Conservation (phyloP, 352 stramenopile genomes). For the Elongisporangium undulatum region DNA sequence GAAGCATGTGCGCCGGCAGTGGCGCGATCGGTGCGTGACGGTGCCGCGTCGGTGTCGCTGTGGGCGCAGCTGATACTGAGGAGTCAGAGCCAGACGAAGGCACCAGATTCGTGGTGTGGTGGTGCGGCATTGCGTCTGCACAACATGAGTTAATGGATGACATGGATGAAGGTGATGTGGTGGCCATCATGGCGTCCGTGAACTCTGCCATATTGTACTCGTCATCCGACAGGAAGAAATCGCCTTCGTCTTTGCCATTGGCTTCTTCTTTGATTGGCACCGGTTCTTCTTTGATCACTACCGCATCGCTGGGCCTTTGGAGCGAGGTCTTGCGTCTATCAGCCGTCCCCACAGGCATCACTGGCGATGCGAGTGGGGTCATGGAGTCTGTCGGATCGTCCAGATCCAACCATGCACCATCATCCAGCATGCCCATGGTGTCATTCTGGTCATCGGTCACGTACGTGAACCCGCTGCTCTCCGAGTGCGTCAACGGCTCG, state of each 20-base stretch:
- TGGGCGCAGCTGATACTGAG: slow-evolving; percentile 1
- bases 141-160: slow-evolving; percentile 1
- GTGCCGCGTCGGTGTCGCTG: not conserved
- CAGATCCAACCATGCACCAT: slow-evolving; percentile 16
- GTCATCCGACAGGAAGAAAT: slow-evolving; percentile 21
- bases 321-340: slow-evolving; percentile 30
- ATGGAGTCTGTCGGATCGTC: slow-evolving; percentile 27
- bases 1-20: slow-evolving; percentile 3
- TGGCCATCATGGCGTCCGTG: slow-evolving; percentile 34
- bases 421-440: slow-evolving; percentile 7
- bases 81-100: not conserved
- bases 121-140: slow-evolving; percentile 9
- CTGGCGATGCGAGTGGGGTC: slow-evolving; percentile 16
- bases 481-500: not conserved
- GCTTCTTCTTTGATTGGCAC: slow-evolving; percentile 7
- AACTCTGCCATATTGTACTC: slow-evolving; percentile 35
- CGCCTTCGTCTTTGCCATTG: slow-evolving; percentile 11
- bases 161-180: slow-evolving; percentile 2
- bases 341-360: not conserved
- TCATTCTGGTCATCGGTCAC: not conserved
- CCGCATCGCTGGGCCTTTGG: slow-evolving; percentile 1
- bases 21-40: slow-evolving; percentile 2
- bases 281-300: slow-evolving; percentile 13
- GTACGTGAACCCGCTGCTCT: not conserved
- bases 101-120: not conserved